phyloP scores from a whole-genome alignment of 805 yeast species.

The Lipomyces japonicus region DNA sequence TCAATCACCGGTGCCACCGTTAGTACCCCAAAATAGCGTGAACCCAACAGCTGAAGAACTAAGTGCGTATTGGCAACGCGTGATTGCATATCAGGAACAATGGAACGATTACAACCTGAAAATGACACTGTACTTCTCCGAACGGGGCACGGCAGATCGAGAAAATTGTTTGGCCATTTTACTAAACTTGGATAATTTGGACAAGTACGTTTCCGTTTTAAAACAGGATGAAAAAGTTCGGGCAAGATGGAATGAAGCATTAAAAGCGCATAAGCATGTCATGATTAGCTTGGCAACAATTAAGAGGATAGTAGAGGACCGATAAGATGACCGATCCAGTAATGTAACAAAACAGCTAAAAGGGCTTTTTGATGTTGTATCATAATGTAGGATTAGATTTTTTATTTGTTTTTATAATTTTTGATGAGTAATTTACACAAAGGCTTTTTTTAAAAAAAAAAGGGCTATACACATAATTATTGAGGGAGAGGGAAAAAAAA shows the following conservation, averaged over 20 bases:
- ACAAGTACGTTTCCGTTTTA: slow-evolving; percentile 29
- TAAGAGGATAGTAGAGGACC: slow-evolving; percentile 19
- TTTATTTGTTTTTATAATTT: not conserved
- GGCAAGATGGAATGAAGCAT: slow-evolving; percentile 26
- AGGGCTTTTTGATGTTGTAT: too few species aligned
- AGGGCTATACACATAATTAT: not conserved
- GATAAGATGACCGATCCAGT: slow-evolving; percentile 8
- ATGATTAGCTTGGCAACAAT: slow-evolving; percentile 21
- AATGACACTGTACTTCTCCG: slow-evolving; percentile 29
- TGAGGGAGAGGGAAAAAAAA: too few species aligned
- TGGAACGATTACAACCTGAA: slow-evolving; percentile 32
- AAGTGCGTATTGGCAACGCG: slow-evolving; percentile 19
- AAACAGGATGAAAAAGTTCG: slow-evolving; percentile 31
- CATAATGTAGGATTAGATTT: too few species aligned
- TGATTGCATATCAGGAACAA: slow-evolving; percentile 24
- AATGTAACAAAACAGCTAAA: not conserved
- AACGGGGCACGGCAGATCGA: slow-evolving; percentile 31
- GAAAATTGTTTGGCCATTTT: slow-evolving; percentile 16
- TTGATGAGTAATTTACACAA: not conserved
- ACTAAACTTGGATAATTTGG: slow-evolving; percentile 11
- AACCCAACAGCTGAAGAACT: slow-evolving; percentile 20
- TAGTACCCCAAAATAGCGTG: slow-evolving; percentile 12
- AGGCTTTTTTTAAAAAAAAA: not conserved
- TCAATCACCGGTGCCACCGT: slow-evolving; percentile 31
- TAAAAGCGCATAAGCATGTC: slow-evolving; percentile 21